Base-by-base conservation (phyloP, 139 green algal genomes). In the Chlamydomonas incerta region DNA sequence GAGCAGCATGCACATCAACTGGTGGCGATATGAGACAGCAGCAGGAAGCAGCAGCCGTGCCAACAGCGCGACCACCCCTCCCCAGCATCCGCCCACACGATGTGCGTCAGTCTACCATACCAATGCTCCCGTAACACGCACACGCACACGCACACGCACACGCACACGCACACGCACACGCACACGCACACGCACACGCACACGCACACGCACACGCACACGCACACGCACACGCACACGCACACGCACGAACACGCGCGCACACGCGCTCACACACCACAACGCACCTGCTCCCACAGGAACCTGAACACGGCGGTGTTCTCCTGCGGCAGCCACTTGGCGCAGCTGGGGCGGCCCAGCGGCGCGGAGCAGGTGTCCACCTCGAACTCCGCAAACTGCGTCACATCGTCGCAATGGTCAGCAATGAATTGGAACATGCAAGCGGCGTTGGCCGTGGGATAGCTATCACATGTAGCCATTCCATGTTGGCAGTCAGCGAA, bases 281-380 rank as follows among this genome's bases (percentile, higher is more conserved):
- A 17, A 17, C 72, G n/a, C 60, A 83, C 63, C 62, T 72, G 26
- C 17, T 82, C 24, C 34, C 68, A 89, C 65, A 93, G 66, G 63
- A 90, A 65, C 63, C 87, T 90, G 73, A 93, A 86, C 29, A 90
- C 46, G 24, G 86, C 90, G 46, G 34, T 58, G 60, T 90, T 83
- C 20, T 77, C 66, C 20, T 86, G 73, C 10, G 87, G 87, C 28
- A 88, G 0, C 90, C 90, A 93, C 60, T 86, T 33, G 9, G 87
- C 90, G 81, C 90, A 93, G 3, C 60, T 74, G 3, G 82, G 76
- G 47, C 85, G 75, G 20, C 82, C 87, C 66, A 91, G 83, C 46
- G 85, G 65, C 35, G 60, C 74, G 8, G 62, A 85, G 79, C 87
- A 91, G 46, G 70, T 90, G 80, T 93, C 90, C 10, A 80, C 46